Evolutionary conservation across 1,284 basidiomycete genomes (phyloP).

Genomic region (Sporisorium scitamineum): DNA sequence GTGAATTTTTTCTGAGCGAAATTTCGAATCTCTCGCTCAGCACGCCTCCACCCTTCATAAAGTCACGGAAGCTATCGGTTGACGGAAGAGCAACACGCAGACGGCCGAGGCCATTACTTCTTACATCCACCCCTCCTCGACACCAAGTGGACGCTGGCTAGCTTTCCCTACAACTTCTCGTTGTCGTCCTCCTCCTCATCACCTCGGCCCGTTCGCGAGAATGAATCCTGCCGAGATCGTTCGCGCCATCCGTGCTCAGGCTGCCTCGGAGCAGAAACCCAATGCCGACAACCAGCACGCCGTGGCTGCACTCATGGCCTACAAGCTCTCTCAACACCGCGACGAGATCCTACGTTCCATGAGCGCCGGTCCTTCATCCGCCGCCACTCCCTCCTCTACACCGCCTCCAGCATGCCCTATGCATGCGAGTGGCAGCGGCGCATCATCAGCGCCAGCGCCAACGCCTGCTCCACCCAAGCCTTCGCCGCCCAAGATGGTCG

Average conservation of each 20-base stretch:
- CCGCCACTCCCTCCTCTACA: constrained; percentile 14
- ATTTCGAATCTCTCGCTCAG: constrained; percentile 19
- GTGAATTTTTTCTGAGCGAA: constrained; percentile 1
- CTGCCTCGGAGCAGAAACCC: constrained; percentile 18
- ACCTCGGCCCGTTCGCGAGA: neutral
- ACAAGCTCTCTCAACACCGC: constrained; percentile 48
- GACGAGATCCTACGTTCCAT: constrained; percentile 36
- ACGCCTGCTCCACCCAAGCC: constrained; percentile 15
- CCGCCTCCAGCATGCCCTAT: constrained; percentile 60
- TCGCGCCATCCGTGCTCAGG: constrained; percentile 45
- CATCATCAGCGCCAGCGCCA: constrained; percentile 2
- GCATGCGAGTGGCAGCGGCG: constrained; percentile 35
- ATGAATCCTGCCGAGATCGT: constrained; percentile 48
- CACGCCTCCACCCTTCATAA: constrained; percentile 29
- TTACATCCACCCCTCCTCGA: neutral
- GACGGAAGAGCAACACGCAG: neutral
- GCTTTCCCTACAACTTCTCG: neutral
- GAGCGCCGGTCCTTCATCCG: constrained; percentile 16
- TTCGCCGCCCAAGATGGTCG: constrained; percentile 31
- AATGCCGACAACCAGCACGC: constrained; percentile 52
- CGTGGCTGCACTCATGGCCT: constrained; percentile 51
- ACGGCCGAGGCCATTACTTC: neutral
- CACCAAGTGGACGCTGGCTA: neutral
- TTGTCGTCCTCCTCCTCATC: too few species aligned
- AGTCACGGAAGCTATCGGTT: neutral